Evolutionary conservation across 2,329 filamentous ascomycete species (phyloP).

Genomic region (Diaporthe australafricana): DNA sequence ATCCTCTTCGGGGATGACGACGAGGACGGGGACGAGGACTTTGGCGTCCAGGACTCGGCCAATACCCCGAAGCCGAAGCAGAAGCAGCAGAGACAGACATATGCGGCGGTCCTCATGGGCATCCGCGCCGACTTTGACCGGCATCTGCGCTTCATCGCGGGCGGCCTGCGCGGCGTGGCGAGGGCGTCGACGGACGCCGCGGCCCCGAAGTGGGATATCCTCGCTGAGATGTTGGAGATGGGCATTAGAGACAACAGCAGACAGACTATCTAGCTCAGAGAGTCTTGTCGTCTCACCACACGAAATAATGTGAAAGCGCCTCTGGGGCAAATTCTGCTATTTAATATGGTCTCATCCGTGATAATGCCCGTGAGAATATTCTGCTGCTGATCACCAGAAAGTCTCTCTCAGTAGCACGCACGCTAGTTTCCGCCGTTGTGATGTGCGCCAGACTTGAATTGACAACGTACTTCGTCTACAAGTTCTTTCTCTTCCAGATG

Average conservation of each 20-base stretch:
- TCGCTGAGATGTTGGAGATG: slow-evolving; percentile 83
- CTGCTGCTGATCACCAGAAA: not conserved
- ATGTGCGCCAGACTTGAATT: not conserved
- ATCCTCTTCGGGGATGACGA: slow-evolving; percentile 39
- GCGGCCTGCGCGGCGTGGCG: slow-evolving; percentile 80
- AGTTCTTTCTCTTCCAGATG: not conserved
- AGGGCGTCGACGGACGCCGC: slow-evolving; percentile 75
- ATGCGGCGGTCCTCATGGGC: slow-evolving; percentile 63
- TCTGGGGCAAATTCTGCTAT: no score
- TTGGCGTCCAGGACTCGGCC: slow-evolving; percentile 46
- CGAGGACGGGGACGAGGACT: slow-evolving; percentile 50
- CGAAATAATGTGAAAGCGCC: not conserved
- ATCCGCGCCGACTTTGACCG: slow-evolving; percentile 74
- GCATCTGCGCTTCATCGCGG: slow-evolving; percentile 76
- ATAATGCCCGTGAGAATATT: no score
- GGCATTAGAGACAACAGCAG: slow-evolving; percentile 44
- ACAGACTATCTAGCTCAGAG: not conserved
- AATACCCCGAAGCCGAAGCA: not conserved
- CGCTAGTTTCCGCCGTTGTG: not conserved
- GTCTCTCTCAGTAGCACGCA: not conserved
- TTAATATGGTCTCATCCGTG: not conserved
- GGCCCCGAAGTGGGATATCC: slow-evolving; percentile 77
- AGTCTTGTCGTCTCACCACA: not conserved
- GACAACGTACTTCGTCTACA: not conserved
- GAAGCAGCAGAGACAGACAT: slow-evolving; percentile 51